A percentile compares a stretch with the other conserved stretches of the same genome.
Conservation (phyloP, 495 filamentous ascomycete species). For the Astrothelium macrocarpum region DNA sequence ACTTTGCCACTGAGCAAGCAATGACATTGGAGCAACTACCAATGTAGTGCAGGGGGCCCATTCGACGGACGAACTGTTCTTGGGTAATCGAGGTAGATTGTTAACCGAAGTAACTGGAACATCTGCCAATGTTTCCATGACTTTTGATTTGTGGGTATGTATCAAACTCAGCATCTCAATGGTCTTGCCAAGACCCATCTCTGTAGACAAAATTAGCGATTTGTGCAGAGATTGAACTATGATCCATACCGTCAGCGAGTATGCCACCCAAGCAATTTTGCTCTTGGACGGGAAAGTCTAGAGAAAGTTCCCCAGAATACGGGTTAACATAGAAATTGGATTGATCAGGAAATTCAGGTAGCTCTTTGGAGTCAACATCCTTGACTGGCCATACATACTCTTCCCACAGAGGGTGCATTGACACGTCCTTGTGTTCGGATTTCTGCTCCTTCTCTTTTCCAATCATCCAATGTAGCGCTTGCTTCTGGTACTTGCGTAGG, state of each 20-base stretch:
- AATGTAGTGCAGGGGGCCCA: slow-evolving; percentile 81
- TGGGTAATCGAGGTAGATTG: slow-evolving; percentile 49
- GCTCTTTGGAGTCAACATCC: slow-evolving; percentile 71
- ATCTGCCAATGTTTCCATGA: slow-evolving; percentile 26
- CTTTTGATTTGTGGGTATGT: slow-evolving; percentile 66
- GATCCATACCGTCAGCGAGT: slow-evolving; percentile 67
- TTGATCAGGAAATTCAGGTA: slow-evolving; percentile 54
- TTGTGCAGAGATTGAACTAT: neutral
- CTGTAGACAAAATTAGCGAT: slow-evolving; percentile 15
- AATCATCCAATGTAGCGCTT: slow-evolving; percentile 92
- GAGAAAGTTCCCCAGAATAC: slow-evolving; percentile 88
- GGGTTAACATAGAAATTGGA: slow-evolving; percentile 87
- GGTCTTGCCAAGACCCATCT: slow-evolving; percentile 77
- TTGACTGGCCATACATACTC: slow-evolving; percentile 84
- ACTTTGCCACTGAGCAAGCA: slow-evolving; percentile 91
- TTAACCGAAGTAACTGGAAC: slow-evolving; percentile 39
- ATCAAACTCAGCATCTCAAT: slow-evolving; percentile 96
- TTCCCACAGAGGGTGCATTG: slow-evolving; percentile 98
- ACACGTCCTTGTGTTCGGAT: slow-evolving; percentile 49
- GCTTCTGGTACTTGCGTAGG: slow-evolving; percentile 87
- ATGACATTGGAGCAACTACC: slow-evolving; percentile 88
- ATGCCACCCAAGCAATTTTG: slow-evolving; percentile 92
- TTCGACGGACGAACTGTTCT: slow-evolving; percentile 43
- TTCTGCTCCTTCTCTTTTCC: slow-evolving; percentile 78
- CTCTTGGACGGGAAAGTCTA: slow-evolving; percentile 85